Evolutionary conservation across 2,329 filamentous ascomycete species (phyloP), one percentile per base, ranked within the genome.

Genomic region (Aspergillus sp.): DNA sequence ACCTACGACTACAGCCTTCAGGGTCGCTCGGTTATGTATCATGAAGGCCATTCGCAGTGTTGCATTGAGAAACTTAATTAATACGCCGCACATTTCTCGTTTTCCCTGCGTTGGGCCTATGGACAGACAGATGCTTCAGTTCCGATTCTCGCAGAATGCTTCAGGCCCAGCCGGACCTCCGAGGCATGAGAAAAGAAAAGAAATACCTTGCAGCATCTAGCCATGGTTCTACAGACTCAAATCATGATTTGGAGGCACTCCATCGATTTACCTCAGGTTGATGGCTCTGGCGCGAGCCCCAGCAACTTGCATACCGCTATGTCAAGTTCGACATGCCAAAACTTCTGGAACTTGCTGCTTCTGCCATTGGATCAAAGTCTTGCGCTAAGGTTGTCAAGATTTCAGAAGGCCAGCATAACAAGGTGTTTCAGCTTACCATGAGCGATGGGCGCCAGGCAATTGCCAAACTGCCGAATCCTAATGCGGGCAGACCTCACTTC

Each of bases 231-330:
- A 22, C 30, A 42, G 45, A 43, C 19, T 19, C 37, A 36, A 41
- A 39, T 15, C 35, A 45, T 35, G 45, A 44, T 31, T 26, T 42
- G 4, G 39, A 43, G 17, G 40, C 35, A 8, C 40, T 13, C 19
- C 29, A 36, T 37, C 36, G 33, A 2, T 46, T 43, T 26, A 56
- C 51, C 15, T 52, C 49, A 32, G 52, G 51, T 17, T 47, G 56
- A 29, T 60, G 55, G 53, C 43, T 60, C 14, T 55, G 51, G 55
- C 38, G 54, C 30, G 60, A 64, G 36, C 35, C 40, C 11, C 35
- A 41, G 24, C 51, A 57, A 34, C 41, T 57, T 28, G 46, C 44
- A 35, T 43, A 42, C 15, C 52, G 58, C 27, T 56, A 53, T 39
- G 39, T 44, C 19, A 34, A 35, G 8, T 61, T 62, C 32, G 50